Evolutionary conservation across 371 early-diverging fungal genomes (phyloP), one percentile per base, ranked within the genome.

Genomic region (Sporodiniella umbellata): DNA sequence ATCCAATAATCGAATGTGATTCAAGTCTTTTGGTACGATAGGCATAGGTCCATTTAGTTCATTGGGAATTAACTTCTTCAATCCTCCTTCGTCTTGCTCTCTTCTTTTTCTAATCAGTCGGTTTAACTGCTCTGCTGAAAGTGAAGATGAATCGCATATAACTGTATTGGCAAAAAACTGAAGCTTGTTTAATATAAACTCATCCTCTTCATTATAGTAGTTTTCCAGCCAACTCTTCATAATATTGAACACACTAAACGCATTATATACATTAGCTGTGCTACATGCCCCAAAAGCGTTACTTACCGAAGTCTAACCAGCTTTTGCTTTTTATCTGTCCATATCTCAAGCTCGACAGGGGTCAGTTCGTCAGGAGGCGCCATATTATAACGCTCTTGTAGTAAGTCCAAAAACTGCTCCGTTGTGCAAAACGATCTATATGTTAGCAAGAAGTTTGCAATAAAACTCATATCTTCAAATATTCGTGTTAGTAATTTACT

Each of bases 151-250:
- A 25, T 89, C 88, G 21, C 81, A 79, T 71, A 93, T 88, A 1
- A 75, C 80, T 0, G 86, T 89, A 38, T 76, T 72, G 4, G 91
- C 86, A 66, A 94, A 95, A 28, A 87, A 72, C 24, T 85, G 78
- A n/a, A 94, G 72, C 58, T 71, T 78, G 38, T 87, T 83, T 21
- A 94, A 68, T 8, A 85, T 80, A 22, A 31, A 75, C 2, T 77
- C 79, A 38, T 86, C 84, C 53, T 86, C 81, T 39, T 93, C 91
- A 11, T 85, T 72, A 64, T 88, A 94, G 58, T 90, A 86, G 51
- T 79, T 79, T 56, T 94, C 94, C 6, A 96, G 71, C 96, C 96
- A 96, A 5, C 80, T 83, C 63, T 93, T 93, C 60, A 94, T 79
- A 19, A 94, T 81, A 57, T 91, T 94, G 66, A 82, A 88, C 1